Percentiles rank a stretch among this genome's conserved stretches.
These are phyloP conservation scores for Plantago elongata DNA, from an alignment of 257 asterid species.

Conservation along the genomic window DNA sequence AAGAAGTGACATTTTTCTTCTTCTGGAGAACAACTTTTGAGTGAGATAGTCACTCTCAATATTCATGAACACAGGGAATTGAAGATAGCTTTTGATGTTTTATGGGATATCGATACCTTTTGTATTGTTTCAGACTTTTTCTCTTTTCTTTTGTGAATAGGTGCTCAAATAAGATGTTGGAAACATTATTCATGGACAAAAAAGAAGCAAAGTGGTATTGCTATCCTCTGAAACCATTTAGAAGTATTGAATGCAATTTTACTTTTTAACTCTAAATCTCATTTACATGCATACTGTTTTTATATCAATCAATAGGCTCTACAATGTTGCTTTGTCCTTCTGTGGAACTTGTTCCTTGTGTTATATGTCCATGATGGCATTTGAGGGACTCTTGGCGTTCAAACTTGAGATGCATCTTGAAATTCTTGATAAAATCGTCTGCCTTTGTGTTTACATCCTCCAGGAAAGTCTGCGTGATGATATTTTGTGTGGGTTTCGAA, in stretches of 20 bases:
- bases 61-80: slow-evolving; percentile 27
- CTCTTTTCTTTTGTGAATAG: slow-evolving; percentile 32
- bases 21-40: slow-evolving; percentile 12
- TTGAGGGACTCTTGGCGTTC: slow-evolving; percentile 39
- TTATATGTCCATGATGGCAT: slow-evolving; percentile 25
- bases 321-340: not conserved
- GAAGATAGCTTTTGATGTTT: slow-evolving; percentile 16
- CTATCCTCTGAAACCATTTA: no score
- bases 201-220: no score
- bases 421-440: slow-evolving; percentile 44
- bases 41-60: slow-evolving; percentile 25
- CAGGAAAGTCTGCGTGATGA: slow-evolving; percentile 4
- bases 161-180: slow-evolving; percentile 20
- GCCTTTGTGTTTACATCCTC: slow-evolving; percentile 45
- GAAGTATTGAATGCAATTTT: no score
- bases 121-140: slow-evolving; percentile 21
- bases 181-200: slow-evolving; percentile 12
- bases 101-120: slow-evolving; percentile 25
- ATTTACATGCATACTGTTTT: no score
- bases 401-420: slow-evolving; percentile 40
- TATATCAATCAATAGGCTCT: no score
- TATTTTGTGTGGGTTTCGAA: slow-evolving; percentile 14
- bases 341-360: slow-evolving; percentile 3
- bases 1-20: not conserved
- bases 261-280: no score